Percentiles rank a stretch among this genome's conserved stretches.
These are phyloP conservation scores for Glarea lozoyensis DNA, from an alignment of 495 filamentous ascomycete species.

Conservation along the genomic window DNA sequence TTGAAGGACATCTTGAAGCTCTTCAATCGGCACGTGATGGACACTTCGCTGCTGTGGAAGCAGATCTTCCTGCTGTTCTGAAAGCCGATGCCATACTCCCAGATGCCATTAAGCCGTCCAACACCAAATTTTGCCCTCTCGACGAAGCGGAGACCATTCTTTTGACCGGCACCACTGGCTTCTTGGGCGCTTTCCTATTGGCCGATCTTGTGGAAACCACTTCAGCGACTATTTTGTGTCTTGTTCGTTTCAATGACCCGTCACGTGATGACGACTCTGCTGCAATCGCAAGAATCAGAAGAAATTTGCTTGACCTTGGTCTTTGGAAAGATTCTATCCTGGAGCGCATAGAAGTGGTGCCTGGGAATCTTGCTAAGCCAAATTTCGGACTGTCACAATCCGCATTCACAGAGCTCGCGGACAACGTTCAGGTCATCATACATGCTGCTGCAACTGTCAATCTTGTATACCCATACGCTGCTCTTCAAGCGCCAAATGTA, in stretches of 20 bases:
- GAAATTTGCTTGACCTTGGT: constrained; percentile 55
- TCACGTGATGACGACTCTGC: constrained; percentile 41
- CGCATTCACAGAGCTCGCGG: constrained; percentile 46
- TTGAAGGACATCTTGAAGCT: constrained; percentile 51
- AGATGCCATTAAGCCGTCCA: constrained; percentile 42
- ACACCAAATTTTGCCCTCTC: constrained; percentile 38
- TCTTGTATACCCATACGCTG: constrained; percentile 58
- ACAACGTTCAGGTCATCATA: constrained; percentile 51
- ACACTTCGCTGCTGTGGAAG: constrained; percentile 55
- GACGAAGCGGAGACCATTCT: constrained; percentile 45
- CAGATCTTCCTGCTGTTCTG: constrained; percentile 52
- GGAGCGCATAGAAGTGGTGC: constrained; percentile 58
- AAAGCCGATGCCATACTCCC: constrained; percentile 50
- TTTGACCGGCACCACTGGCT: constrained; percentile 33
- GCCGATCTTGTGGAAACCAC: constrained; percentile 37
- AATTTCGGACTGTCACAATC: constrained; percentile 48
- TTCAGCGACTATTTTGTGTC: constrained; percentile 53
- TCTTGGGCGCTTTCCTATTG: constrained; percentile 32
- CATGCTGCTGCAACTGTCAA: constrained; percentile 60
- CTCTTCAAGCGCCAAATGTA: constrained; percentile 49
- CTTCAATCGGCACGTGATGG: constrained; percentile 51
- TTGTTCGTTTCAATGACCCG: constrained; percentile 55
- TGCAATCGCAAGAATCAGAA: constrained; percentile 47
- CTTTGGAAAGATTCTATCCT: constrained; percentile 59
- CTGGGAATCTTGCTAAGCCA: constrained; percentile 51